These are phyloP conservation scores for Perkinsus marinus DNA, from an alignment of 169 alveolate species.

Conservation along the genomic window DNA sequence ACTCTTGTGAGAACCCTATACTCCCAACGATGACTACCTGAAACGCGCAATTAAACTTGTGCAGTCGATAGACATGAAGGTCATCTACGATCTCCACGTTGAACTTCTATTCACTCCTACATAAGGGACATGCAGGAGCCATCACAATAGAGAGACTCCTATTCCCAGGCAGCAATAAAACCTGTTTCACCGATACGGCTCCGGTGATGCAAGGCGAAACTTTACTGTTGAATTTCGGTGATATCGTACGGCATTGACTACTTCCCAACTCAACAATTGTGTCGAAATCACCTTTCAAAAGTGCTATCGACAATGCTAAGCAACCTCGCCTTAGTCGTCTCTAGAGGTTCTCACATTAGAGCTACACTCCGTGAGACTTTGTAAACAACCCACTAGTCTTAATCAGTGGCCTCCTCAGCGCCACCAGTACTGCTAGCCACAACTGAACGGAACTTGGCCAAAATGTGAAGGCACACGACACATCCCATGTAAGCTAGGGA, in stretches of 20 bases:
- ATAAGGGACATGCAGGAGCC: constrained; percentile 79
- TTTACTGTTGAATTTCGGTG: too few relatives aligned
- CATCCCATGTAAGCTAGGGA: constrained; percentile 25
- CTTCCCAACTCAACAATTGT: background rate
- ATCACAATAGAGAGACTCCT: constrained; percentile 96
- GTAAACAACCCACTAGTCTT: too few relatives aligned
- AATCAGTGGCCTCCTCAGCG: background rate
- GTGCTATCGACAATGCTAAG: background rate
- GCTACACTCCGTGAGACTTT: too few relatives aligned
- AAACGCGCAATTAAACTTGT: constrained; percentile 60
- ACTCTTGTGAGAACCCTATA: background rate
- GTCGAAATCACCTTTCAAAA: background rate
- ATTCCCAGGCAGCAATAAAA: constrained; percentile 97
- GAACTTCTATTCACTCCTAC: constrained; percentile 37
- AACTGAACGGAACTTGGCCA: constrained; percentile 12
- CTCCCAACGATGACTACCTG: constrained; percentile 44
- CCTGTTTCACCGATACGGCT: constrained; percentile 28
- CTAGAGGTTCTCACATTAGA: too few relatives aligned
- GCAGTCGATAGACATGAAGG: constrained; percentile 45
- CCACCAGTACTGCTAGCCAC: background rate
- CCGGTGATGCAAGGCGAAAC: too few relatives aligned
- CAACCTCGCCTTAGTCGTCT: background rate
- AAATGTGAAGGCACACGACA: constrained; percentile 20
- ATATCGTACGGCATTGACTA: background rate
- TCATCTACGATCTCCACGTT: constrained; percentile 12